Evolutionary conservation across 108 stramenopile species (phyloP), one percentile per base, ranked within the genome.

Genomic region (Skeletonema grethae): DNA sequence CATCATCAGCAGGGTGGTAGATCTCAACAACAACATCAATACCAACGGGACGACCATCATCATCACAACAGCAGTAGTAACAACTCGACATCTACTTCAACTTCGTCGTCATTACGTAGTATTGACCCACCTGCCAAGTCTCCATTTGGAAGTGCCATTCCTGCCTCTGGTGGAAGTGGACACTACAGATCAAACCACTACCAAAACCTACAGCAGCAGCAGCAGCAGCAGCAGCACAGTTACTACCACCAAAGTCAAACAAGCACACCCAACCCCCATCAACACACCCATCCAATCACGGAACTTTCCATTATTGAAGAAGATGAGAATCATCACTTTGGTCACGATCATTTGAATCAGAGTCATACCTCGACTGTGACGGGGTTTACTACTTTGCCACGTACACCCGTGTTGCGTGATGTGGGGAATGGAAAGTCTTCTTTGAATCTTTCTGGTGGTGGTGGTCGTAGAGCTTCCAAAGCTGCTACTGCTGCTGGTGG

Each of bases 111-210:
- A 1, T 28, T 28, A 18, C 69, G 76, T 34, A 69, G 76, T 28
- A 39, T 53, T 24, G 76, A 77, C 53, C 76, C 76, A 25, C 76
- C 76, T 18, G 76, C 76, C 68, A 77, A 69, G 31, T 65, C 63
- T 24, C 75, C 75, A 18, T 63, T 69, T 24, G 65, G 34, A 20
- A 56, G 53, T 28, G 15, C 34, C 30, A 45, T 39, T 16, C 45
- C 35, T 28, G 10, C 18, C 24, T 8, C 28, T 16, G 50, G 65
- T 30, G 45, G 64, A 2, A 11, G 36, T 53, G 22, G 8, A 10
- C 28, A 46, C 28, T 24, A 30, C 28, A 25, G 45, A 65, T 2
- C 7, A 8, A 28, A 53, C 1, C 22, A 24, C 6, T 22, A 53
- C 2, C 7, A 53, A 0, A 22, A 53, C 9, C 46, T 20, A 3